Conservation (phyloP, 768 basidiomycete species). For the Phanerodontia chrysosporium region DNA sequence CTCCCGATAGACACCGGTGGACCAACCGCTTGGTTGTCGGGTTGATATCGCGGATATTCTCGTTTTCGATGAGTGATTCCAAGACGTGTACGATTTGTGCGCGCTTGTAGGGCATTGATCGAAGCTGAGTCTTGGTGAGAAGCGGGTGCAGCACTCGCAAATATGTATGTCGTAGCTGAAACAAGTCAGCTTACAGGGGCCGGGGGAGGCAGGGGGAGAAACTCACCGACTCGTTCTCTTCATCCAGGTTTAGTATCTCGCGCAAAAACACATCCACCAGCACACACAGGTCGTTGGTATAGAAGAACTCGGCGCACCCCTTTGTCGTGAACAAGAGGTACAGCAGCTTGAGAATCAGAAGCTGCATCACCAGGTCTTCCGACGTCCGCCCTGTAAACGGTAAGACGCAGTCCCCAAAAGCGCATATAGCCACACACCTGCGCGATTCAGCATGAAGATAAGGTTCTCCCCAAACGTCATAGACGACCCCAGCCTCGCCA, state of each 20-base stretch:
- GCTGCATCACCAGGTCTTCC: slow-evolving; percentile 92
- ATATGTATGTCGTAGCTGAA: slow-evolving; percentile 89
- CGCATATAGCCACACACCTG: slow-evolving; percentile 51
- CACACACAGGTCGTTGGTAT: slow-evolving; percentile 95
- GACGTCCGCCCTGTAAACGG: slow-evolving; percentile 63
- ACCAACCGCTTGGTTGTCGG: slow-evolving; percentile 89
- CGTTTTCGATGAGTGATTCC: slow-evolving; percentile 70
- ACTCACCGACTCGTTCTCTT: slow-evolving; percentile 89
- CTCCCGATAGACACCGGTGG: slow-evolving; percentile 81
- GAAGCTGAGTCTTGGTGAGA: slow-evolving; percentile 89
- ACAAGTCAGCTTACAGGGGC: background rate
- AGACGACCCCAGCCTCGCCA: slow-evolving; percentile 78
- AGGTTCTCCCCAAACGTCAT: slow-evolving; percentile 98
- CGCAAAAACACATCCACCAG: slow-evolving; percentile 97
- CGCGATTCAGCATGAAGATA: slow-evolving; percentile 98
- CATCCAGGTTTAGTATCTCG: slow-evolving; percentile 86
- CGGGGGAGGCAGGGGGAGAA: background rate
- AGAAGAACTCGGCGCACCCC: slow-evolving; percentile 93
- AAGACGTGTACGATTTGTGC: slow-evolving; percentile 82
- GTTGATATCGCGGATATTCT: slow-evolving; percentile 75
- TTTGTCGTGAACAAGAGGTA: slow-evolving; percentile 94
- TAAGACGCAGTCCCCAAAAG: background rate
- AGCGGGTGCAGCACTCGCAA: slow-evolving; percentile 95
- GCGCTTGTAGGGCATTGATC: slow-evolving; percentile 83
- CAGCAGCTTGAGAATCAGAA: slow-evolving; percentile 89